Conservation (phyloP, 2,329 filamentous ascomycete genomes). For the Xylariaceae sp. region DNA sequence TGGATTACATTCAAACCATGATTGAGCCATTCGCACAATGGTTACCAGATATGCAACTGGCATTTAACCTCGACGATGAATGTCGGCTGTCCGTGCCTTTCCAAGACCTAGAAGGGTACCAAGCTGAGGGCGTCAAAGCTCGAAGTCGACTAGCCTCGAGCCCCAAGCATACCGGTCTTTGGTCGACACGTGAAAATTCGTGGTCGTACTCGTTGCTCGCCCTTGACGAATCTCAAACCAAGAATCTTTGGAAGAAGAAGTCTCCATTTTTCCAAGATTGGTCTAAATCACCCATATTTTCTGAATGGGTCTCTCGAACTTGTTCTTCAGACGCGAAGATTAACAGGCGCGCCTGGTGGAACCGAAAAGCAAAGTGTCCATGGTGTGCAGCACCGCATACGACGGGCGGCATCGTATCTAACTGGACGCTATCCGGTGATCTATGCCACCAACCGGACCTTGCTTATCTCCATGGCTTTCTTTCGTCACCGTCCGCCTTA, state of each 20-base stretch:
- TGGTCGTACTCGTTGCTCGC: too few species aligned
- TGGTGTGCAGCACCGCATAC: conserved; percentile 36
- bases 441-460: conserved; percentile 49
- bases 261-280: conserved; percentile 25
- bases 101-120: too few species aligned
- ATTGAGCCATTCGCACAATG: conserved; percentile 39
- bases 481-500: conserved; percentile 43
- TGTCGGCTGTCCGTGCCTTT: conserved; percentile 44
- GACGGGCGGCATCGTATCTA: conserved; percentile 38
- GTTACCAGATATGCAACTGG: conserved; percentile 50
- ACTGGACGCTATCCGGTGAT: conserved; percentile 39
- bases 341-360: conserved; percentile 37
- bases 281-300: conserved; percentile 32
- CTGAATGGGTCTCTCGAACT: conserved; percentile 34
- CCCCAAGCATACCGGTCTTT: too few species aligned
- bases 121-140: too few species aligned
- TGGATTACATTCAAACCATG: conserved; percentile 36
- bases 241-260: conserved; percentile 22
- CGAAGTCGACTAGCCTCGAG: too few species aligned
- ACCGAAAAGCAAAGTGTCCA: conserved; percentile 32
- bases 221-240: too few species aligned
- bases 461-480: conserved; percentile 48
- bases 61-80: conserved; percentile 49
- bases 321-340: conserved; percentile 47
- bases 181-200: too few species aligned